Conservation (phyloP, 257 asterid genomes). For the Petrea volubilis region DNA sequence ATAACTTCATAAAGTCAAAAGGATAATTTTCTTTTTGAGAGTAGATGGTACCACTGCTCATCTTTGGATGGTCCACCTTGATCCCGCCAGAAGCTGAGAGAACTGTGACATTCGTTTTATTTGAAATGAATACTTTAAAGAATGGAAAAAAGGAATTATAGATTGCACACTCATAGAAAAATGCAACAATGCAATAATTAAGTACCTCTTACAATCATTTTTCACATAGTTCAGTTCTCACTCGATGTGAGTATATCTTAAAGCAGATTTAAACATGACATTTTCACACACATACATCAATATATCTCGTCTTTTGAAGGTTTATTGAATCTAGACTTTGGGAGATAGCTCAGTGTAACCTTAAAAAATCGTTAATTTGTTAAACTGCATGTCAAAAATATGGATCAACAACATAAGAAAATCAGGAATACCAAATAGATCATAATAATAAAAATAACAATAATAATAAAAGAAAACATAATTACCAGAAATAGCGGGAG, state of each 20-base stretch:
- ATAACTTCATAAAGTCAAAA: not conserved
- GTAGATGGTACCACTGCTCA: constrained; percentile 58
- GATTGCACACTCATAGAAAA: not conserved
- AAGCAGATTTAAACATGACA: not conserved
- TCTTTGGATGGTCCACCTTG: constrained; percentile 64
- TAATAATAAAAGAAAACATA: not conserved
- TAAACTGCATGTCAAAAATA: not conserved
- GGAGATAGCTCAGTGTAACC: not conserved
- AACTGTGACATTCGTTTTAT: constrained; percentile 41
- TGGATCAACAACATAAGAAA: not conserved
- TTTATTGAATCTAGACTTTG: not conserved
- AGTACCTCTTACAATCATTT: not conserved
- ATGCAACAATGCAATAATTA: not conserved
- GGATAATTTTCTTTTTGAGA: not conserved
- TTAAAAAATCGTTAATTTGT: not conserved
- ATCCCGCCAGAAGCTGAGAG: constrained; percentile 84
- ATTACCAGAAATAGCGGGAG: constrained; percentile 72
- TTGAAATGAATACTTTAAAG: constrained; percentile 13
- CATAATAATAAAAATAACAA: not conserved
- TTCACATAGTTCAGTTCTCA: not conserved
- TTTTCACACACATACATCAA: too few relatives aligned
- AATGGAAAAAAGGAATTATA: not conserved
- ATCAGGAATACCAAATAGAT: not conserved
- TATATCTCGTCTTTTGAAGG: too few relatives aligned
- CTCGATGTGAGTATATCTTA: not conserved